phyloP scores from a whole-genome alignment of 225 moss, liverwort and hornwort genomes.

The Polytrichum formosum region DNA sequence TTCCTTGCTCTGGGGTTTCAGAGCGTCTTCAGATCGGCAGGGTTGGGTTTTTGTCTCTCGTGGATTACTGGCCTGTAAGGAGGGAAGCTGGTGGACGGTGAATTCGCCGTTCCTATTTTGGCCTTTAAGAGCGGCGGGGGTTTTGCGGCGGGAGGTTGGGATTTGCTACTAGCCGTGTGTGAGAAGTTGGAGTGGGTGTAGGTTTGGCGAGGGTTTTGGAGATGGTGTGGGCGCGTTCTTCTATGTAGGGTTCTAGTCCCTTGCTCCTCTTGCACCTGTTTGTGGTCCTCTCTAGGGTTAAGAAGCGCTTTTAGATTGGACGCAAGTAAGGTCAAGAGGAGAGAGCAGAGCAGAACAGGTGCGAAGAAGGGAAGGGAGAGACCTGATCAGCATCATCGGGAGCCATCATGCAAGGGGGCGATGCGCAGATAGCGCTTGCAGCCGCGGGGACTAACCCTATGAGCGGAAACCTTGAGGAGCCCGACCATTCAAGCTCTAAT shows the following conservation, averaged over 20 bases:
- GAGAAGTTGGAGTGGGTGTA: too few species aligned
- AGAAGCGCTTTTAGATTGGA: neutral
- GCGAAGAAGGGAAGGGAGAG: neutral
- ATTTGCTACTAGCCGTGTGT: too few species aligned
- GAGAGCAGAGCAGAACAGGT: neutral
- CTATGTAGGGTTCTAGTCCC: neutral
- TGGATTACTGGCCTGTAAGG: too few species aligned
- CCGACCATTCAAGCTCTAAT: slow-evolving; percentile 76
- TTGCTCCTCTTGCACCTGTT: slow-evolving; percentile 5
- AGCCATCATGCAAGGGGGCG: slow-evolving; percentile 5
- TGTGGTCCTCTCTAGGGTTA: slow-evolving; percentile 6
- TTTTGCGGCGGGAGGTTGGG: too few species aligned
- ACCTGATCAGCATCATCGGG: neutral
- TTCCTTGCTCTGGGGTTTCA: too few species aligned
- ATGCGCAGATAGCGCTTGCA: slow-evolving; percentile 40
- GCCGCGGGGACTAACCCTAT: slow-evolving; percentile 27
- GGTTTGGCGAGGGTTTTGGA: neutral
- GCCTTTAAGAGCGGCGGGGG: too few species aligned
- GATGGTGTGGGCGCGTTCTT: neutral
- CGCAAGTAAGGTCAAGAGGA: slow-evolving; percentile 11
- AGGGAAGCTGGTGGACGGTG: too few species aligned
- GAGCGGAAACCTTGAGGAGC: slow-evolving; percentile 75
- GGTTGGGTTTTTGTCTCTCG: too few species aligned
- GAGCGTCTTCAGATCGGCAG: too few species aligned
- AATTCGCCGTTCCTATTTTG: too few species aligned